Evolutionary conservation across 2,329 filamentous ascomycete species (phyloP).

Genomic region (Grosmannia penicillata): DNA sequence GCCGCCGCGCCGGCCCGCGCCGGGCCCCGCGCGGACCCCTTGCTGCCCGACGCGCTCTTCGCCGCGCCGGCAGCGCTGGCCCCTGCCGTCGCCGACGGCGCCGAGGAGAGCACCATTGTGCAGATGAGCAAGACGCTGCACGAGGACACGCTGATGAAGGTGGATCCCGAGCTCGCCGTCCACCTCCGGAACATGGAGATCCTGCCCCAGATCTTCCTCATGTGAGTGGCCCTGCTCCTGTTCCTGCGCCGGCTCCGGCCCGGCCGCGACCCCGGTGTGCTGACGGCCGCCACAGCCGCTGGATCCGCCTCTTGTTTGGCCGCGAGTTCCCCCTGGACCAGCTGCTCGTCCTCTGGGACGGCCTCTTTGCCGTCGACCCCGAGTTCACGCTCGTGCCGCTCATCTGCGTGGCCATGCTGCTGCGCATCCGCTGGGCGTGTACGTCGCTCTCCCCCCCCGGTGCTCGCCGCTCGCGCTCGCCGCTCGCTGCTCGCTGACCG

Average conservation of each 20-base stretch:
- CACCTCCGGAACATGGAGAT: constrained; percentile 78
- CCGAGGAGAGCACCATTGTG: constrained; percentile 53
- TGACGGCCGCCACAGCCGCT: constrained; percentile 61
- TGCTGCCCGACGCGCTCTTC: neutral
- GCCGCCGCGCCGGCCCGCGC: constrained; percentile 6
- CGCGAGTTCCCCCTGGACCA: constrained; percentile 85
- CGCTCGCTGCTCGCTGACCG: too few relatives aligned
- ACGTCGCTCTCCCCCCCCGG: constrained; percentile 6
- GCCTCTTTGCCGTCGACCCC: constrained; percentile 75
- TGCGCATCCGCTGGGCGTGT: constrained; percentile 84
- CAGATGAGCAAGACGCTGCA: constrained; percentile 78
- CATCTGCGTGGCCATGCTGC: constrained; percentile 86
- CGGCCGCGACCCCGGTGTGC: too few relatives aligned
- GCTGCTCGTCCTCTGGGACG: constrained; percentile 76
- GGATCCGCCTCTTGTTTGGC: constrained; percentile 86
- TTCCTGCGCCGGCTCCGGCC: too few relatives aligned
- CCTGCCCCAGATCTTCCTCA: constrained; percentile 90
- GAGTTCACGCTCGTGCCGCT: constrained; percentile 69
- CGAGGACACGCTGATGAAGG: constrained; percentile 55
- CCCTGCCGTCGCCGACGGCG: constrained; percentile 9
- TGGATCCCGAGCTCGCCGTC: constrained; percentile 28
- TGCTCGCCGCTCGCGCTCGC: too few relatives aligned
- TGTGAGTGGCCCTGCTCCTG: too few relatives aligned
- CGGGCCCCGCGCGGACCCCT: neutral
- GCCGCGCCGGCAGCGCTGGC: neutral